These are phyloP conservation scores for Megacollybia marginata DNA, from an alignment of 768 basidiomycete species.

Conservation along the genomic window DNA sequence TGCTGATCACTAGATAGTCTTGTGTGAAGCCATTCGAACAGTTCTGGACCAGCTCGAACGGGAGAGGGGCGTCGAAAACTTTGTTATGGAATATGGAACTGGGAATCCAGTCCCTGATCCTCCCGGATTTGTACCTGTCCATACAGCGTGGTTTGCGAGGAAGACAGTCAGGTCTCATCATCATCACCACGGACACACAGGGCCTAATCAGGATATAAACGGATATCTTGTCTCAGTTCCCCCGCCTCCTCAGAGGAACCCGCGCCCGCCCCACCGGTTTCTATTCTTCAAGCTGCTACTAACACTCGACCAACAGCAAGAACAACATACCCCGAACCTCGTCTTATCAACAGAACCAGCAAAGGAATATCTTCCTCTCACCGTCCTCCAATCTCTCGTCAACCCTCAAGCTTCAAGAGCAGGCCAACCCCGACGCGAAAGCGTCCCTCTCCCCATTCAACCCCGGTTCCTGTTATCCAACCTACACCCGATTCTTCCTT, in stretches of 20 bases:
- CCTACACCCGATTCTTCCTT: conserved; percentile 41
- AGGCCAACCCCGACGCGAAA: not conserved
- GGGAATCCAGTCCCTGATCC: conserved; percentile 59
- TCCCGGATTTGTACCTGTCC: conserved; percentile 44
- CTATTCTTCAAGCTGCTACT: not conserved
- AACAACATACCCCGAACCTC: too few relatives aligned
- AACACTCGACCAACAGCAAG: too few relatives aligned
- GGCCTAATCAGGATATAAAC: too few relatives aligned
- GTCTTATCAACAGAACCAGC: too few relatives aligned
- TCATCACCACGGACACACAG: not conserved
- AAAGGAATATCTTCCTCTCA: not conserved
- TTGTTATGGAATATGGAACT: conserved; percentile 61
- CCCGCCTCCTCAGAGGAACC: conserved; percentile 22
- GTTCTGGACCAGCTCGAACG: conserved; percentile 64
- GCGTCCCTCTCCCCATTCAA: not conserved
- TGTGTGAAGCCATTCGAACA: conserved; percentile 63
- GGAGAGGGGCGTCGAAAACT: conserved; percentile 57
- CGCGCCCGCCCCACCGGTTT: conserved; percentile 9
- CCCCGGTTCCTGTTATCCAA: conserved; percentile 22
- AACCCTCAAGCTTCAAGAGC: not conserved
- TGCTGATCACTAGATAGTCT: conserved; percentile 32
- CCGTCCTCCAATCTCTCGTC: conserved; percentile 5
- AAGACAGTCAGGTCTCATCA: not conserved
- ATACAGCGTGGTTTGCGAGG: conserved; percentile 2
- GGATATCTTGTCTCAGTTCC: not conserved